Evolutionary conservation across 805 yeast species (phyloP).

Genomic region (Saturnispora quitensis): DNA sequence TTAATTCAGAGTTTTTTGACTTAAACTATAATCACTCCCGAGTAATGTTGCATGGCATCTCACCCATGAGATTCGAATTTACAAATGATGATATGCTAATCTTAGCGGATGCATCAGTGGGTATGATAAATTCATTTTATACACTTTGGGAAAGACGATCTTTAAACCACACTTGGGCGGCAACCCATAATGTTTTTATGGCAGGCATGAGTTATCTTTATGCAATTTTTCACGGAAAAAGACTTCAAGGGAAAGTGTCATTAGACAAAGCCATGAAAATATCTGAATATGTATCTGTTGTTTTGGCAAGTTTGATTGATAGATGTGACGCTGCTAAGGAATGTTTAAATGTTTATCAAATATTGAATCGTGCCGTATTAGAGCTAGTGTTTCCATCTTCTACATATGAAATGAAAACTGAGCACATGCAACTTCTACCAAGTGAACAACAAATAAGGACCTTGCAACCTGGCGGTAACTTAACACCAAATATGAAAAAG

Average conservation of each 20-base stretch:
- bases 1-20: conserved; percentile 59
- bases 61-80: conserved; percentile 57
- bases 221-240: conserved; percentile 61
- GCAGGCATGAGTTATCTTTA: conserved; percentile 82
- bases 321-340: conserved; percentile 71
- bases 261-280: conserved; percentile 42
- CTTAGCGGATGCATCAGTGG: conserved; percentile 56
- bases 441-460: conserved; percentile 22
- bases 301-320: conserved; percentile 52
- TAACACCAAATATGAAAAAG: conserved; percentile 31
- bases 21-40: conserved; percentile 72
- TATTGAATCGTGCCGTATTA: conserved; percentile 61
- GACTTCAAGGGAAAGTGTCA: conserved; percentile 37
- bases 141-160: conserved; percentile 46
- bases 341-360: conserved; percentile 64
- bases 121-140: conserved; percentile 54
- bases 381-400: conserved; percentile 41
- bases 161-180: conserved; percentile 87
- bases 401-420: conserved; percentile 17
- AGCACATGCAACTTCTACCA: conserved; percentile 21
- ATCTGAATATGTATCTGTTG: conserved; percentile 42
- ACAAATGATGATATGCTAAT: conserved; percentile 43
- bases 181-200: conserved; percentile 80
- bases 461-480: conserved; percentile 29
- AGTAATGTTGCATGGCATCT: conserved; percentile 63